Evolutionary conservation across 2,329 filamentous ascomycete genomes (phyloP), one percentile per base, ranked within the genome.

Genomic region (Rachicladosporium sp.): DNA sequence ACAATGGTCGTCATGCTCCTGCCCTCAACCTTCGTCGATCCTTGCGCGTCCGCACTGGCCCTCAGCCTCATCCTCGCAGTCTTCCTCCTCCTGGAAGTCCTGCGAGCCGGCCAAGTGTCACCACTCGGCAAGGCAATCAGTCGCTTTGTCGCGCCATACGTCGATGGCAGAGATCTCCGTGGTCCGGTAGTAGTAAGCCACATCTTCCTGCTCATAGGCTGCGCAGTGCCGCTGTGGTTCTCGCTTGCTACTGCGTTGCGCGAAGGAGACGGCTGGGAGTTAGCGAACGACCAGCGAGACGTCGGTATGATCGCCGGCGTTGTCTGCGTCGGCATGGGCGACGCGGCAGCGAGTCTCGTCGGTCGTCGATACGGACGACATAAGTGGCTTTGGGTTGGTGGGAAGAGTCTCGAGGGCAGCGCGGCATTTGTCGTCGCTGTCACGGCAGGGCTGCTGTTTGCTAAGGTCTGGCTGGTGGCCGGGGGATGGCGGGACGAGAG

Each of bases 1-100:
- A 94, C 89, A 73, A 96, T 96, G 82, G 89, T 96, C 6, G 78
- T 78, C 41, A 95, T 98, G 85, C 80, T 98, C 41, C 70, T 96
- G 2, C 88, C 91, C 0, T 78, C 84, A 1, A 83, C 81, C 2
- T 95, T 78, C 56, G 66, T 96, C 46, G 91, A 98, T 58, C 89
- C 91, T 1, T 71, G 80, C 31, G 96, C 85, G 59, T 78, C 80
- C 36, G 76, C 82, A 1, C 68, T 98, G 9, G 85, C 87, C 0
- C 69, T 96, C n/a, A 70, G 73, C 0, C 65, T 95, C 27, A 76
- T 87, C 19, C 72, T 98, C 29, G 78, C 82, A 3, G 70, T 93
- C 38, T 98, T 98, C 56, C 68, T 96, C 10, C 69, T 96, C 4
- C 74, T 96, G 9, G 91, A 98, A 56, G 70, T 95, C 7, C 74